Base-by-base conservation (phyloP, 2,329 filamentous ascomycete species). In the Didymella arachidicola region DNA sequence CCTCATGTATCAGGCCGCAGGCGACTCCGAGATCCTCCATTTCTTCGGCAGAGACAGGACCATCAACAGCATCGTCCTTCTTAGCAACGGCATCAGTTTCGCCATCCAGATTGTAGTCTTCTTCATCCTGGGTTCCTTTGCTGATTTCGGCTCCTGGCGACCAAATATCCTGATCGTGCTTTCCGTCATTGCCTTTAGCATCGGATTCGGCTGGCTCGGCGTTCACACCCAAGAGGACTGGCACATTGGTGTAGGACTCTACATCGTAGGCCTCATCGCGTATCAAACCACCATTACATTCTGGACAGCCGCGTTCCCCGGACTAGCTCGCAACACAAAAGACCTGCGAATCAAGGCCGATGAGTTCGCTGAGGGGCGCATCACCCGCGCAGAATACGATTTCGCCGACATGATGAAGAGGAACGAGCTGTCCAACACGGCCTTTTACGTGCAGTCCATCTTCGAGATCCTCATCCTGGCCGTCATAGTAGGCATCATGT, bases 241-340 rank as follows among this genome's bases (percentile, higher is more conserved):
- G 88, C 79, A 83, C 46, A 77, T 82, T 8, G 88, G 79, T 0
- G 81, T 85, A 0, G 87, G 83, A 0, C 72, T 91, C 4, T 90
- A 90, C 70, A 87, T 90, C 54, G 82, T 89, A 16, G 87, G 87
- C 2, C 72, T 89, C 41, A 87, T 90, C 61, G 83, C 84, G 1
- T 90, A 89, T 65, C 87, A 89, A 73, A 83, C 88, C 2, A 87
- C 86, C 0, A 77, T 89, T 47, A 89, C 87, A 0, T 90, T 89
- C 71, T 90, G 87, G 86, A 88, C 86, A 2, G 72, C 88, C 0
- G 86, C 87, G 0, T 87, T 87, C 57, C 84, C 85, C 3, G 80
- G 83, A 0, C 74, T 87, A 7, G 84, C 85, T 4, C 74, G 84
- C 7, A 86, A 87, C 63, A 84, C 83, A 0, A 67, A 72, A 1